Evolutionary conservation across 495 filamentous ascomycete genomes (phyloP).

Genomic region (Daldinia caldariorum): DNA sequence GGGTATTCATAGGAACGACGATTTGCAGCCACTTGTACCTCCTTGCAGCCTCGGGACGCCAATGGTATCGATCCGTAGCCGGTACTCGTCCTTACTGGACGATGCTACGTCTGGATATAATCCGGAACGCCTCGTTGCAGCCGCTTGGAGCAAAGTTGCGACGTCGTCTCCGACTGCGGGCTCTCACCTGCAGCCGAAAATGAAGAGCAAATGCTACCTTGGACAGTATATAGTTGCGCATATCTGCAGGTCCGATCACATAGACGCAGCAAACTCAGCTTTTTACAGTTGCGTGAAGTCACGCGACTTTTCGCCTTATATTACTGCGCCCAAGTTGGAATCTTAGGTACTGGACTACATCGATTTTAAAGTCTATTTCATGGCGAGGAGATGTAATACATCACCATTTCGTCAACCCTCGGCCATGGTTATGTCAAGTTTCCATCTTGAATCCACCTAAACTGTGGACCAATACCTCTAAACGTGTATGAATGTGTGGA

Average conservation of each 20-base stretch:
- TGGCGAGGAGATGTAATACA: slow-evolving; percentile 23
- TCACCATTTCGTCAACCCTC: slow-evolving; percentile 26
- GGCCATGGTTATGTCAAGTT: slow-evolving; percentile 31
- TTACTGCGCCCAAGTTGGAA: slow-evolving; percentile 8
- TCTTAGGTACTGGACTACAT: background rate
- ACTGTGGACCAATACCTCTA: slow-evolving; percentile 34
- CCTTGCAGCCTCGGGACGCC: slow-evolving; percentile 23
- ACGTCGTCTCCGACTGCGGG: slow-evolving; percentile 37
- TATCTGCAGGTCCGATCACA: slow-evolving; percentile 44
- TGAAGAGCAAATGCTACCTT: slow-evolving; percentile 22
- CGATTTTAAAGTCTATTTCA: slow-evolving; percentile 6
- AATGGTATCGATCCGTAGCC: slow-evolving; percentile 11
- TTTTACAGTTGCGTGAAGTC: slow-evolving; percentile 13
- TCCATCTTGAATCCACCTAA: slow-evolving; percentile 23
- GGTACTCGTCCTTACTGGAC: slow-evolving; percentile 18
- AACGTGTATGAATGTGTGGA: background rate
- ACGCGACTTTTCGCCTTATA: slow-evolving; percentile 25
- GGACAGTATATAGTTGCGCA: slow-evolving; percentile 20
- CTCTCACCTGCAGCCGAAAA: slow-evolving; percentile 34
- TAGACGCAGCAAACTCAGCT: slow-evolving; percentile 10
- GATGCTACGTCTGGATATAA: slow-evolving; percentile 2
- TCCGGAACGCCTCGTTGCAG: slow-evolving; percentile 21
- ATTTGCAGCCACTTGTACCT: slow-evolving; percentile 6
- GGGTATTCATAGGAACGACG: slow-evolving; percentile 8
- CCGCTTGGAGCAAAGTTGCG: slow-evolving; percentile 15